Evolutionary conservation across 2,329 filamentous ascomycete genomes (phyloP), one percentile per base, ranked within the genome.

Genomic region (Epichloe bromicola): DNA sequence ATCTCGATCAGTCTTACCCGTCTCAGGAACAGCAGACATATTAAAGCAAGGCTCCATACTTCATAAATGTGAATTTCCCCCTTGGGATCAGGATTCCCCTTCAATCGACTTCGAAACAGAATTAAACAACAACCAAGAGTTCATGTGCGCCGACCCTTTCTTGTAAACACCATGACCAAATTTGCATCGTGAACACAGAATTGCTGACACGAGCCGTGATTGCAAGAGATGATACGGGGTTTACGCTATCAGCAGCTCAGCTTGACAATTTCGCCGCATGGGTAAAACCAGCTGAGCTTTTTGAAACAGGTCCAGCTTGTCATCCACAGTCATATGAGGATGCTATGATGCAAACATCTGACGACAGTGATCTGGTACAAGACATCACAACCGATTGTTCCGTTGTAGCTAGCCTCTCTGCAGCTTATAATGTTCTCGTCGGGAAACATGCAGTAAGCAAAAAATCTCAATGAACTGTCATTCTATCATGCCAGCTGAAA

Each of bases 311-410:
- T 5, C 39, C 52, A 10, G 42, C 53, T 7, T 50, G 63, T 60
- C 56, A 67, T 62, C 65, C 56, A 8, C 23, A 44, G 6, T 12
- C 56, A 37, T 63, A 62, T 3, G 74, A 61, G 20, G 59, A 65
- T 14, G 51, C 73, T 14, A 69, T 78, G 11, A 86, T 87, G 80
- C 66, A 70, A 45, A 71, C 76, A 15, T 67, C 69, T 6, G 68
- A 74, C 8, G 74, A 78, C 14, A 81, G 86, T 54, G 91, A 98
- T 66, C 76, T 98, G 7, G 89, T 96, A 3, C 93, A 98, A 67
- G 93, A 98, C 66, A 82, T 95, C 53, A 90, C 91, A 5, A 94
- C 91, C 1, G 93, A 98, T 65, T 98, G 93, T 63, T 97, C 93
- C 1, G 91, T 98, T 3, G 91, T 98, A 30, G 93, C 93, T 15